phyloP scores from a whole-genome alignment of 306 rosid species.

The Vicia villosa region DNA sequence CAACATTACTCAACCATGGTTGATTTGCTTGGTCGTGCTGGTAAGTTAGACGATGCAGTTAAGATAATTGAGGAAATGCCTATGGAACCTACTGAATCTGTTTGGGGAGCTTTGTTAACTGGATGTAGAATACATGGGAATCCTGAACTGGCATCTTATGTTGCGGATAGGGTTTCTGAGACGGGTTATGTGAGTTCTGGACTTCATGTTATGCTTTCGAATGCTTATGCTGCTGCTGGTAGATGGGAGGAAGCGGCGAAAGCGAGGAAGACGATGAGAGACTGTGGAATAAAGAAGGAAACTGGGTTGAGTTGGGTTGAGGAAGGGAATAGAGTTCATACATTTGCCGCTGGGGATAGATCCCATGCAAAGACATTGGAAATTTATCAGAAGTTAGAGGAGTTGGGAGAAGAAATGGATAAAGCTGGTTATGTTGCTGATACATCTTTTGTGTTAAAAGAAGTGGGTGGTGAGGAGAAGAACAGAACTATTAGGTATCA shows the following conservation, averaged over 20 bases:
- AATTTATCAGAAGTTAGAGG: slow-evolving; percentile 77
- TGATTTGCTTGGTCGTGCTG: slow-evolving; percentile 88
- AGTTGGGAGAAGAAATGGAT: slow-evolving; percentile 73
- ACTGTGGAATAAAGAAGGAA: slow-evolving; percentile 76
- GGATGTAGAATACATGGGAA: slow-evolving; percentile 79
- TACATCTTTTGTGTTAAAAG: slow-evolving; percentile 75
- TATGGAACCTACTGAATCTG: slow-evolving; percentile 74
- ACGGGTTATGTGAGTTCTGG: slow-evolving; percentile 62
- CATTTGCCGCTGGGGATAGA: slow-evolving; percentile 76
- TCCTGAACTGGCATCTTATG: slow-evolving; percentile 71
- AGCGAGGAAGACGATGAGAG: slow-evolving; percentile 72
- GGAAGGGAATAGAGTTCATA: slow-evolving; percentile 78
- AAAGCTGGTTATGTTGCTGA: slow-evolving; percentile 87
- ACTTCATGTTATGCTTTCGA: slow-evolving; percentile 63
- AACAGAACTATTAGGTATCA: slow-evolving; percentile 65
- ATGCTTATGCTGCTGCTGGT: slow-evolving; percentile 88
- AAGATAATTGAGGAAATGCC: slow-evolving; percentile 65
- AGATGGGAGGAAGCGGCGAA: slow-evolving; percentile 87
- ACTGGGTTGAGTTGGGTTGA: slow-evolving; percentile 92
- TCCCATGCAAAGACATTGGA: slow-evolving; percentile 56
- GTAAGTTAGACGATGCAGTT: slow-evolving; percentile 72
- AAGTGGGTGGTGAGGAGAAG: slow-evolving; percentile 78
- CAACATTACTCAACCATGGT: slow-evolving; percentile 82
- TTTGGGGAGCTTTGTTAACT: slow-evolving; percentile 86
- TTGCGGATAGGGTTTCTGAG: slow-evolving; percentile 69